Conservation (phyloP, 176 grass and related monocot species). For the Rhipidocladum racemiflorum region DNA sequence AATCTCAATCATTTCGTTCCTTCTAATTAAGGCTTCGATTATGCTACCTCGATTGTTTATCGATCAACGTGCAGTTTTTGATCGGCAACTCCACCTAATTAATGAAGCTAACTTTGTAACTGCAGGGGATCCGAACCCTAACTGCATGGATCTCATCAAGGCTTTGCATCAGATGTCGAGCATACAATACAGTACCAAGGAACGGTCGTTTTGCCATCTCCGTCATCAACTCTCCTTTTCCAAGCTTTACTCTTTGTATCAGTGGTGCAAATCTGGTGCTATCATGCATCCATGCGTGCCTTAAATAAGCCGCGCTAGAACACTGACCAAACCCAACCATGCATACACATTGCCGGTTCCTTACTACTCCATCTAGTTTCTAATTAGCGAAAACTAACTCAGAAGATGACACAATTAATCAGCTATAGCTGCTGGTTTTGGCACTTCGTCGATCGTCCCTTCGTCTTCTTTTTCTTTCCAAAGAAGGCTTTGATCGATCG, state of each 20-base stretch:
- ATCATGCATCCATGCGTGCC: not conserved
- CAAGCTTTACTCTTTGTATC: slow-evolving; percentile 42
- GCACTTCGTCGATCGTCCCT: not conserved
- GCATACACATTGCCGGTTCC: too few species aligned
- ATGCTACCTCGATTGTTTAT: too few species aligned
- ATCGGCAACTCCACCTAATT: too few species aligned
- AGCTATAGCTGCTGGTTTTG: not conserved
- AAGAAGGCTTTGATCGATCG: not conserved
- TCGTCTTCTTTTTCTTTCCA: not conserved
- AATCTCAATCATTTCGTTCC: too few species aligned
- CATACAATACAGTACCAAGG: not conserved
- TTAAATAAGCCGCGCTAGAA: not conserved
- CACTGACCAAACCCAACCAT: not conserved
- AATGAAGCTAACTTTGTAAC: too few species aligned
- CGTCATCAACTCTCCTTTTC: slow-evolving; percentile 33
- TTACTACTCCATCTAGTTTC: too few species aligned
- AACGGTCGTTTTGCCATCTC: not conserved
- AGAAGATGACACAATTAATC: not conserved
- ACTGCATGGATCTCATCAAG: not conserved
- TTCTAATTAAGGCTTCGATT: too few species aligned
- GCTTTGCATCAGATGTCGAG: not conserved
- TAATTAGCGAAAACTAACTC: not conserved
- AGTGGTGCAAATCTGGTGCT: not conserved
- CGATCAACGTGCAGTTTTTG: too few species aligned
- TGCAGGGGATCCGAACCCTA: too few species aligned